Conservation (phyloP, 441 rosid genomes). For the Gossypium aridum region DNA sequence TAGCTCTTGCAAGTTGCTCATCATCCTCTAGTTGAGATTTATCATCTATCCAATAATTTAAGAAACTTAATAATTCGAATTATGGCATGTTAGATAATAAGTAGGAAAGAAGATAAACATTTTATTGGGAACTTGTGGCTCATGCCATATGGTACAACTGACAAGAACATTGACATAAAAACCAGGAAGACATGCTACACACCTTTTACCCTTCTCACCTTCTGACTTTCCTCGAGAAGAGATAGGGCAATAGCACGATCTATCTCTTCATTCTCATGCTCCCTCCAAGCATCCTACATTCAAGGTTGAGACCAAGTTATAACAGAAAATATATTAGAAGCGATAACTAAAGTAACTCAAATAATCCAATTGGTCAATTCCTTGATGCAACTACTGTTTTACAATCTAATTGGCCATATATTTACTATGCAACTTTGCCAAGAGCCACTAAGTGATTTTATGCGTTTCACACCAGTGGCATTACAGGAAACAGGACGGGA, state of each 20-base stretch:
- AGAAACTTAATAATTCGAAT: constrained; percentile 20
- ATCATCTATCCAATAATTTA: constrained; percentile 41
- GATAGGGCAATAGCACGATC: constrained; percentile 80
- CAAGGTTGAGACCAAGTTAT: background rate
- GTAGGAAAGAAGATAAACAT: background rate
- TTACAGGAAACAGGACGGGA: background rate
- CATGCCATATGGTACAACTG: background rate
- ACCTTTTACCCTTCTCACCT: constrained; percentile 38
- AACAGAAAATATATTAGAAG: background rate
- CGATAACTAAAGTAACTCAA: background rate
- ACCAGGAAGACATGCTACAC: constrained; percentile 28
- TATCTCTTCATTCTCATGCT: constrained; percentile 63
- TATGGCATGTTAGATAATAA: constrained; percentile 11
- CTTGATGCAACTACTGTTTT: background rate
- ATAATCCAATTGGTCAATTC: background rate
- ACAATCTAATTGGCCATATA: background rate
- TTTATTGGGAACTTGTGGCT: background rate
- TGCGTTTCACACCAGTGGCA: background rate
- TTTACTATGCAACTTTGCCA: background rate
- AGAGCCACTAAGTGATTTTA: background rate
- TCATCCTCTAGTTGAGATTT: constrained; percentile 49
- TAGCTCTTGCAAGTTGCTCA: constrained; percentile 68
- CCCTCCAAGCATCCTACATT: constrained; percentile 47
- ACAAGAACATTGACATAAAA: constrained; percentile 4
- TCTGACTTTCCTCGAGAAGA: constrained; percentile 59